Conservation (phyloP, 305 asterid genomes). For the Fraxinus baroniana region DNA sequence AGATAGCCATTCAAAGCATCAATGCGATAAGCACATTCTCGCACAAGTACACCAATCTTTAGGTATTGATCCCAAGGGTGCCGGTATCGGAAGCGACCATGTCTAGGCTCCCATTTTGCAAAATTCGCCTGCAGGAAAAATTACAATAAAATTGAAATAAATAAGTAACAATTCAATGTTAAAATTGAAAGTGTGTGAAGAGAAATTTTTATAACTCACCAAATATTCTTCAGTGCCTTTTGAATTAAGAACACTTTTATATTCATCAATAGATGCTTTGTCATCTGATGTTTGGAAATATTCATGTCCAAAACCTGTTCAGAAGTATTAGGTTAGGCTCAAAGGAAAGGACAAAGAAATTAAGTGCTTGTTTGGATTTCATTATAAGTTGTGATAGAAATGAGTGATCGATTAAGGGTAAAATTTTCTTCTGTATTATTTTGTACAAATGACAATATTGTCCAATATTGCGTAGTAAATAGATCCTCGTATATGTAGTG, state of each 20-base stretch:
- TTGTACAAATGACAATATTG: neutral
- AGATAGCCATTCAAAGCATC: slow-evolving; percentile 45
- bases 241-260: slow-evolving; percentile 43
- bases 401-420: neutral
- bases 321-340: neutral
- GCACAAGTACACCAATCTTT: slow-evolving; percentile 47
- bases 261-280: slow-evolving; percentile 4
- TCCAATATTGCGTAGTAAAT: neutral
- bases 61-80: slow-evolving; percentile 69
- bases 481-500: neutral
- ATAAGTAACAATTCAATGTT: neutral
- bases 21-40: slow-evolving; percentile 55
- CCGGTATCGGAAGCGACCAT: slow-evolving; percentile 51
- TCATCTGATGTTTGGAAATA: slow-evolving; percentile 12
- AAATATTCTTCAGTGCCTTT: slow-evolving; percentile 51
- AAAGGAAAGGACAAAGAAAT: neutral
- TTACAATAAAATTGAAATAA: neutral
- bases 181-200: neutral
- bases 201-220: slow-evolving; percentile 30
- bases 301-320: slow-evolving; percentile 25
- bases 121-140: slow-evolving; percentile 46
- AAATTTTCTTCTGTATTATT: neutral
- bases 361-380: neutral
- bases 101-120: slow-evolving; percentile 73
- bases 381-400: neutral